Base-by-base conservation (phyloP, 495 filamentous ascomycete species). In the Cetradonia linearis region DNA sequence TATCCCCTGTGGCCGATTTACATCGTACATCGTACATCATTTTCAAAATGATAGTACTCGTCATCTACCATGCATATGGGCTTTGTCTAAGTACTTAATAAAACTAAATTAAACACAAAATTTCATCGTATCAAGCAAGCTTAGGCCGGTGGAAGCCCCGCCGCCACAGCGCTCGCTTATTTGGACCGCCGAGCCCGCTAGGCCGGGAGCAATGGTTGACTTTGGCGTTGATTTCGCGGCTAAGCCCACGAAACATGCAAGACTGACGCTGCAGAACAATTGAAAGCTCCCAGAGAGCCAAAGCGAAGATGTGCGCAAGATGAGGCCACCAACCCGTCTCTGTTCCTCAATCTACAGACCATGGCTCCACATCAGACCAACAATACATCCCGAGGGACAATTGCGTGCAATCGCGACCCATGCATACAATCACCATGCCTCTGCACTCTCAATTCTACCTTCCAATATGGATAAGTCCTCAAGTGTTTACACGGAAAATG, bases 401-500 rank as follows among this genome's bases (percentile, higher is more conserved):
- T 23, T 18, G 11, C 48, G 58, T 38, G 23, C 48, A 44, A 67
- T 77, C 46, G 82, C 85, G 40, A 86, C 77, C 55, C 86, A 87
- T 68, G 82, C 81, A 2, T 75, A 83, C 46, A 78, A 79, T 11
- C 80, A 86, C 70, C 86, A 91, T 74, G 84, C 85, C 6, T 73
- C 73, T 28, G 83, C 88, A 25, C 83, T 96, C 57, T 96, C 92
- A 4, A 74, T 86, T 36, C 73, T 98, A 47, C 85, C 82, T 59
- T 87, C 84, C 20, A 76, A 79, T 47, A 79, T 96, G 44, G 93
- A 97, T 69, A 79, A 86, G 0, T 80, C 81, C 7, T 89, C 88
- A 7, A 70, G 81, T 23, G 87, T 91, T 58, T 97, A 86, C 77
- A 80, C 78, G 62, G 86, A 95, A 63, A 97, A 98, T 78, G 81